Base-by-base conservation (phyloP, 1,284 basidiomycete species). In the Marasmius sp. region DNA sequence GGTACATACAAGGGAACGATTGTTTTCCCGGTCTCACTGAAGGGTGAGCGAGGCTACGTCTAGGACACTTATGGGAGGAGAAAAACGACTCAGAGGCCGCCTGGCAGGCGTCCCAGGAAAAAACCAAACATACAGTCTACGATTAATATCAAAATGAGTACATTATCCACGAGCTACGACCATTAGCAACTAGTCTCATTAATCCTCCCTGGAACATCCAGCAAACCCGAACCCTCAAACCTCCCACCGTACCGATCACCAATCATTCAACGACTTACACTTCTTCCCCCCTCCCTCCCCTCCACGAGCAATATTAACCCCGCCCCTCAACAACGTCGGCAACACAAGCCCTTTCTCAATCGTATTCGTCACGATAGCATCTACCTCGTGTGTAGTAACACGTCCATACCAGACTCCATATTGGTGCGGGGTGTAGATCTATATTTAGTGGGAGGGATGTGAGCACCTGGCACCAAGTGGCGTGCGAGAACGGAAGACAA, bases 381-480 rank as follows among this genome's bases (percentile, higher is more conserved):
- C 90, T 52, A 95, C 89, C 69, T 96, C 91, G 70, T 94, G 91
- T 11, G 95, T 88, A 41, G 91, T 89, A 1, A 97, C 94, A 38
- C 96, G 88, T n/a, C 95, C 96, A 70, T 97, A 97, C 87, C 94
- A 96, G 33, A 97, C 82, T 52, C 88, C 87, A 27, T 88, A 83
- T 14, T 95, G 94, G 60, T 88, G 86, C 0, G 95, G 94, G 61
- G 89, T 91, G 74, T 93, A 89, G 70, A 97, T 92, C 92, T 94
- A 55, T n/a, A 10, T 33, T 27, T 27, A 27, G 27, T 27, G 27
- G 27, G 36, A n/a, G n/a, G 34, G 18, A 6, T 20, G 48, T 49
- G 18, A 49, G 51, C 18, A n/a, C n/a, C n/a, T n/a, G n/a, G n/a
- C n/a, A 59, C 60, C 57, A n/a, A 47, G 51, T 18, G 58, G 60